Percentiles rank a stretch among this genome's conserved stretches.
phyloP scores from a whole-genome alignment of 345 rosid species.

The Gossypium mustelinum region DNA sequence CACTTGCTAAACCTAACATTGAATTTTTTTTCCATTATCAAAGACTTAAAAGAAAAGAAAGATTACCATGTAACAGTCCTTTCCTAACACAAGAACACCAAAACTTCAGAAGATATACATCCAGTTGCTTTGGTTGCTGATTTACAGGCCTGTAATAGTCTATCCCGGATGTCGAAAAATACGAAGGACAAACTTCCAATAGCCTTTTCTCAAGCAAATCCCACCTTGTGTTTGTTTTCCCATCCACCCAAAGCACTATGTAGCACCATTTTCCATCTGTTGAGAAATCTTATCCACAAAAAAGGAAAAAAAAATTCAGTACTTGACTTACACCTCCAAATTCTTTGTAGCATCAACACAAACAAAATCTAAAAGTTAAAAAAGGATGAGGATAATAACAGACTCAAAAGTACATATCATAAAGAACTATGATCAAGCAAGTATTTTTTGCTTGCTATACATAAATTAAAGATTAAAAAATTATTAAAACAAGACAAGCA shows the following conservation, averaged over 20 bases:
- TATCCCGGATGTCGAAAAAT: conserved; percentile 51
- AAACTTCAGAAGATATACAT: conserved; percentile 59
- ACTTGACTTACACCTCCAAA: neutral
- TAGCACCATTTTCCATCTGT: conserved; percentile 81
- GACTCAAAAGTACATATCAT: neutral
- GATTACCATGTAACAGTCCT: conserved; percentile 55
- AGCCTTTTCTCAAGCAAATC: conserved; percentile 53
- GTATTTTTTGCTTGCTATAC: neutral
- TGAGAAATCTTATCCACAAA: conserved; percentile 38
- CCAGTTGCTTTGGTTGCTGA: conserved; percentile 39
- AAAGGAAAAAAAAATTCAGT: conserved; percentile 2
- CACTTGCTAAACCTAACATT: neutral
- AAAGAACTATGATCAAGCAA: neutral
- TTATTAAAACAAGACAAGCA: neutral
- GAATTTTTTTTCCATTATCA: neutral
- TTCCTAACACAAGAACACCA: conserved; percentile 56
- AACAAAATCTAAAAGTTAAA: neutral
- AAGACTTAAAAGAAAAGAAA: neutral
- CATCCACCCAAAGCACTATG: conserved; percentile 60
- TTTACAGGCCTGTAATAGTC: conserved; percentile 37
- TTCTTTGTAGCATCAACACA: neutral
- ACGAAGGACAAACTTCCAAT: conserved; percentile 63
- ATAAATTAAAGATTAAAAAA: neutral
- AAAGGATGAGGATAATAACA: neutral
- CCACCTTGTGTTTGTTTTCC: conserved; percentile 51